Conservation (phyloP, 169 alveolate genomes). For the Blepharisma undulans region DNA sequence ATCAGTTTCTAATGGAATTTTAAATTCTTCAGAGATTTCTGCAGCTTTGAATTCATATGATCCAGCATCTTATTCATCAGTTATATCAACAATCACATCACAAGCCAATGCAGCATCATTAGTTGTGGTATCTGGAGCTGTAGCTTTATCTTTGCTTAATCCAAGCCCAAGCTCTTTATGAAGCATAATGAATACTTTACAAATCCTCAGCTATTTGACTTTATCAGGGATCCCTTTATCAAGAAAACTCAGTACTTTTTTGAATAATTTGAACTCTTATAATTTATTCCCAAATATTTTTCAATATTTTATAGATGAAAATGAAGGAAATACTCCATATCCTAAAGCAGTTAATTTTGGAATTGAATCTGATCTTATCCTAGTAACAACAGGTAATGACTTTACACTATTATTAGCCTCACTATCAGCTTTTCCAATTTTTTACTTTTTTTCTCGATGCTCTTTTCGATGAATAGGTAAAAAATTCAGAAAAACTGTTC, state of each 20-base stretch:
- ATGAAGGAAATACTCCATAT: neutral
- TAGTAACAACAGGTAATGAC: neutral
- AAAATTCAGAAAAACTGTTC: neutral
- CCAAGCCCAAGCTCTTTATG: slow-evolving; percentile 37
- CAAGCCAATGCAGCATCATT: neutral
- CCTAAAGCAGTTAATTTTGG: slow-evolving; percentile 19
- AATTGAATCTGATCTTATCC: neutral
- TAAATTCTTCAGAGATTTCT: neutral
- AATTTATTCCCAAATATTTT: slow-evolving; percentile 29
- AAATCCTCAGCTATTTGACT: slow-evolving; percentile 4
- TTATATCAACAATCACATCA: neutral
- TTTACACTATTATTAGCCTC: neutral
- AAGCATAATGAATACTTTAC: slow-evolving; percentile 6
- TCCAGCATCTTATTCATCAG: neutral
- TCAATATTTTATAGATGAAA: neutral
- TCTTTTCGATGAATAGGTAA: neutral
- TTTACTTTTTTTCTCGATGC: neutral
- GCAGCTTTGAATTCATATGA: neutral
- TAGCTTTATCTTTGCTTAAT: neutral
- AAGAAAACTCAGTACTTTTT: neutral
- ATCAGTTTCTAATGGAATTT: neutral
- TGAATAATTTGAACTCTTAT: neutral
- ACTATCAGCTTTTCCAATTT: neutral
- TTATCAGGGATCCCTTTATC: neutral
- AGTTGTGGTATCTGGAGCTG: neutral